A percentile compares a stretch with the other conserved stretches of the same genome.
These are phyloP conservation scores for Bolboschoenus planiculmis DNA, from an alignment of 176 grass and related monocot genomes.

Conservation along the genomic window DNA sequence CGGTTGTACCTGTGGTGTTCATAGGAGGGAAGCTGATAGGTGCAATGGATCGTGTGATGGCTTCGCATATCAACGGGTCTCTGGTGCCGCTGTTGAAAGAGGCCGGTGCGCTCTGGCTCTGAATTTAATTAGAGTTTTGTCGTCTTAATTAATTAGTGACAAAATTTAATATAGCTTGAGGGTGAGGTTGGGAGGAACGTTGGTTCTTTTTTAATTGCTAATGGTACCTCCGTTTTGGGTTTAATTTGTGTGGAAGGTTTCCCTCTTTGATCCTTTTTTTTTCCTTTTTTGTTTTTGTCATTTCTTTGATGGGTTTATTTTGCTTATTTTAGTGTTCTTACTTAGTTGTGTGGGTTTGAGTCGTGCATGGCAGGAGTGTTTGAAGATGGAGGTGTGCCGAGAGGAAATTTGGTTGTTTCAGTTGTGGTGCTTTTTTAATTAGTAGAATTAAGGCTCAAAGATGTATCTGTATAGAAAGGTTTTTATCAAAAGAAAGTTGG, in stretches of 20 bases:
- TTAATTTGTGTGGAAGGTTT: conserved; percentile 1
- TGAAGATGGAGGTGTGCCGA: neutral
- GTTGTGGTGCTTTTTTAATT: conserved; percentile 6
- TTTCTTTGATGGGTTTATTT: conserved; percentile 13
- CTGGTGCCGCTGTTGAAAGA: conserved; percentile 93
- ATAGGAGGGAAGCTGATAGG: conserved; percentile 87
- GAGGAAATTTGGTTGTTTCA: neutral
- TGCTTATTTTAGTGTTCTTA: neutral
- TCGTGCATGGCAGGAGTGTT: neutral
- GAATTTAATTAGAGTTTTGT: conserved; percentile 12
- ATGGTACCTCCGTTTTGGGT: conserved; percentile 29
- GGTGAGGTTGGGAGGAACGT: conserved; percentile 21
- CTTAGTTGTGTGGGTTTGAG: neutral
- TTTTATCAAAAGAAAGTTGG: conserved; percentile 19
- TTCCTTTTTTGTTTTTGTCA: neutral
- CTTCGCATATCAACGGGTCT: conserved; percentile 79
- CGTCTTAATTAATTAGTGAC: conserved; percentile 8
- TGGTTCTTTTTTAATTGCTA: conserved; percentile 24
- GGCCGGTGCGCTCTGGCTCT: conserved; percentile 94
- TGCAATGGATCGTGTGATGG: conserved; percentile 90
- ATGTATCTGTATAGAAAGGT: conserved; percentile 27
- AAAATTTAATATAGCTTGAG: neutral
- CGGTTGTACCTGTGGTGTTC: conserved; percentile 75
- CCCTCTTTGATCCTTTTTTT: neutral
- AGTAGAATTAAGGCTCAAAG: conserved; percentile 1